phyloP scores from a whole-genome alignment of 164 flowering plant species.

The Aristolochia fimbriata region DNA sequence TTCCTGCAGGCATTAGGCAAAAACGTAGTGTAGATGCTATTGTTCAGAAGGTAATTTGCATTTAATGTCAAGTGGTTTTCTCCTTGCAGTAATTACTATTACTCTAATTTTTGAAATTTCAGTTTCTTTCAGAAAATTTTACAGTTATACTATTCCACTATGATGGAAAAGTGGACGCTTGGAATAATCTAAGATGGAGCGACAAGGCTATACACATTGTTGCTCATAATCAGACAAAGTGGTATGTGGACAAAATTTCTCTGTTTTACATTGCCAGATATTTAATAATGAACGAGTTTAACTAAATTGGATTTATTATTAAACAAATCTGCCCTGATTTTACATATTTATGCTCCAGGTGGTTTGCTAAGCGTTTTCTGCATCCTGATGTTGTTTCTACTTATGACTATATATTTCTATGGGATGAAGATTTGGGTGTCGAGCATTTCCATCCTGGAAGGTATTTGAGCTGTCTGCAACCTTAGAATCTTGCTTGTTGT shows the following conservation, averaged over 20 bases:
- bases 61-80: slow-evolving; percentile 1
- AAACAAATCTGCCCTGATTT: background rate
- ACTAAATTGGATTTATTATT: background rate
- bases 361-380: slow-evolving; percentile 97
- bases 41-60: slow-evolving; percentile 64
- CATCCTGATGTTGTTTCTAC: slow-evolving; percentile 78
- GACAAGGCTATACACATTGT: slow-evolving; percentile 60
- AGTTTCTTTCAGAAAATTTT: slow-evolving; percentile 92
- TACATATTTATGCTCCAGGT: slow-evolving; percentile 39
- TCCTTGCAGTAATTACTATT: background rate
- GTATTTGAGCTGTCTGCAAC: slow-evolving; percentile 19
- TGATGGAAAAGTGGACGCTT: slow-evolving; percentile 73
- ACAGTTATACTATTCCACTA: slow-evolving; percentile 85
- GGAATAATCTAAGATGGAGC: slow-evolving; percentile 85
- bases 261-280: no score
- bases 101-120: slow-evolving; percentile 43
- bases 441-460: slow-evolving; percentile 75
- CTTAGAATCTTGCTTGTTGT: background rate
- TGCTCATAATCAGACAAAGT: slow-evolving; percentile 90
- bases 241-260: slow-evolving; percentile 31
- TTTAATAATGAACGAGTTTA: no score
- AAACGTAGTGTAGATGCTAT: slow-evolving; percentile 67
- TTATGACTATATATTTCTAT: slow-evolving; percentile 89
- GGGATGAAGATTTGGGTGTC: slow-evolving; percentile 99
- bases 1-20: slow-evolving; percentile 79